These are phyloP conservation scores for Ceratocystis harringtonii DNA, from an alignment of 2,329 filamentous ascomycete genomes.

Conservation along the genomic window DNA sequence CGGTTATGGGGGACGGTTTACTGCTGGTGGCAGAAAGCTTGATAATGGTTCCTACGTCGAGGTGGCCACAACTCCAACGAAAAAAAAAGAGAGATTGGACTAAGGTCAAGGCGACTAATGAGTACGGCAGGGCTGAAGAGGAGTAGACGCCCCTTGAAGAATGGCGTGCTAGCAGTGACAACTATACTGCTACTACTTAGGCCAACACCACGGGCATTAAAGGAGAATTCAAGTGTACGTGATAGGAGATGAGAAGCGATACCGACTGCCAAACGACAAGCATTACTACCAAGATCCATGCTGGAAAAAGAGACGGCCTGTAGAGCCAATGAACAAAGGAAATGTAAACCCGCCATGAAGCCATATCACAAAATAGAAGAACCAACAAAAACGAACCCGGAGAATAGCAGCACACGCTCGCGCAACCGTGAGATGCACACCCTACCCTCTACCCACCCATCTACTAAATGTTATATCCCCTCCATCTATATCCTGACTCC, in stretches of 20 bases:
- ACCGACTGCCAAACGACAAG: neutral
- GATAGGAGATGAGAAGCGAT: neutral
- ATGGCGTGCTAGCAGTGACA: neutral
- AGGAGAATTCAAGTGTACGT: neutral
- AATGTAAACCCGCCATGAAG: conserved; percentile 1
- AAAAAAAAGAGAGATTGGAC: neutral
- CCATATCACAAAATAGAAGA: neutral
- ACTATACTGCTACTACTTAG: neutral
- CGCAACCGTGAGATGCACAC: neutral
- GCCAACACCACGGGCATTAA: neutral
- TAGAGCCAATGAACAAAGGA: conserved; percentile 6
- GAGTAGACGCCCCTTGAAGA: neutral
- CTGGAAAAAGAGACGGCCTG: neutral
- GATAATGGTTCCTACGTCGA: neutral
- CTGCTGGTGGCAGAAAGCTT: neutral
- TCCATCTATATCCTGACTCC: neutral
- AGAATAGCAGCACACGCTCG: neutral
- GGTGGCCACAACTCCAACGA: neutral
- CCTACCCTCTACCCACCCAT: too few species aligned
- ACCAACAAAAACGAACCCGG: neutral
- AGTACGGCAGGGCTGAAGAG: neutral
- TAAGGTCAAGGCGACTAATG: neutral
- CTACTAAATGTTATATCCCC: neutral
- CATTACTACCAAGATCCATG: neutral
- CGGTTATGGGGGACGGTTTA: neutral